Conservation (phyloP, 495 filamentous ascomycete genomes). For the Articulospora tetracladia region DNA sequence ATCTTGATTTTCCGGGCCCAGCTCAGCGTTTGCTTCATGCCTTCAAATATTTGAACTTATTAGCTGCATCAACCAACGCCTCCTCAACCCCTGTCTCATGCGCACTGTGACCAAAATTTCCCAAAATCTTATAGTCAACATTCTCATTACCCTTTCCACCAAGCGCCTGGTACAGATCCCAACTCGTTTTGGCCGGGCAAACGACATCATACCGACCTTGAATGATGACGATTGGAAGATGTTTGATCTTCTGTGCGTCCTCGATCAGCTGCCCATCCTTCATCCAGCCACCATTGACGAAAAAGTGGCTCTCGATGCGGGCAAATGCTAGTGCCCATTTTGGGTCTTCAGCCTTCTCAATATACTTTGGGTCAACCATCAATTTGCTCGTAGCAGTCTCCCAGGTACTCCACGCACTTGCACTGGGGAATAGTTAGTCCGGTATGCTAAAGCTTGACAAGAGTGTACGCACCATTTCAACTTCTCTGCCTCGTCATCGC, state of each 20-base stretch:
- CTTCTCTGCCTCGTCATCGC: constrained; percentile 24
- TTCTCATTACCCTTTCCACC: constrained; percentile 23
- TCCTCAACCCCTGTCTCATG: constrained; percentile 20
- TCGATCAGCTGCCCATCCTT: constrained; percentile 35
- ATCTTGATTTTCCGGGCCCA: too few relatives aligned
- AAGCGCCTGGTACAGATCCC: constrained; percentile 37
- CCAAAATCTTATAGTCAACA: constrained; percentile 33
- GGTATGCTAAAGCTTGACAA: not conserved
- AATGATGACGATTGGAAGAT: constrained; percentile 40
- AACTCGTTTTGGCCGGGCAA: constrained; percentile 37
- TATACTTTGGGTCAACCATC: constrained; percentile 19
- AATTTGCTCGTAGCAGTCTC: constrained; percentile 33
- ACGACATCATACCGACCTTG: constrained; percentile 43
- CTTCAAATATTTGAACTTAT: constrained; percentile 20
- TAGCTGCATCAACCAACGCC: constrained; percentile 22
- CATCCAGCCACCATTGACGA: constrained; percentile 35
- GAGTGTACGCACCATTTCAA: constrained; percentile 14
- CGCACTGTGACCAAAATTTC: constrained; percentile 33
- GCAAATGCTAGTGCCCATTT: constrained; percentile 36
- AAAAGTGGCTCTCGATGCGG: constrained; percentile 37
- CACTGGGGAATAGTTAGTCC: constrained; percentile 4
- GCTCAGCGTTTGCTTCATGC: too few relatives aligned
- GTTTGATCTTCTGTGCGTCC: constrained; percentile 34
- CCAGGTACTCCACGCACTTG: constrained; percentile 34
- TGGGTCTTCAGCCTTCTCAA: constrained; percentile 29